Conservation (phyloP, 768 basidiomycete species). For the Boletellus ananas region DNA sequence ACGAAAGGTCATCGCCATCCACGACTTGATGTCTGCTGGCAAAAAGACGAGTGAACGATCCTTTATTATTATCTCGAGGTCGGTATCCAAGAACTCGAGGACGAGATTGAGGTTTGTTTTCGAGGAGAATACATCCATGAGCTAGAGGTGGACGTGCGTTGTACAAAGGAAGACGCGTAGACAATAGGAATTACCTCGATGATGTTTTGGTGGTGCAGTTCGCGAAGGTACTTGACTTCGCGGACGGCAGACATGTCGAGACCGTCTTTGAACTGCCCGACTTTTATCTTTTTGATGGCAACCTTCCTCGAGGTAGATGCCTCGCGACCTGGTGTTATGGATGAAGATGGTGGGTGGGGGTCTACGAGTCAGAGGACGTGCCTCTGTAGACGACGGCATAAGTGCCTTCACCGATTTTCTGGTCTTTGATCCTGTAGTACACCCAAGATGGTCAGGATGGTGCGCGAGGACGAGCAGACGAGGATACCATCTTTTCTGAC, state of each 20-base stretch:
- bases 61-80: slow-evolving; percentile 95
- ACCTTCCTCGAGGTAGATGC: slow-evolving; percentile 74
- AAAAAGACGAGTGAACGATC: slow-evolving; percentile 90
- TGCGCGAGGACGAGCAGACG: neutral
- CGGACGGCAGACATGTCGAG: slow-evolving; percentile 98
- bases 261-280: slow-evolving; percentile 95
- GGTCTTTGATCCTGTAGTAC: slow-evolving; percentile 66
- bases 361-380: slow-evolving; percentile 25
- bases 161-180: neutral
- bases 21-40: slow-evolving; percentile 94
- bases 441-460: slow-evolving; percentile 10
- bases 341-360: neutral
- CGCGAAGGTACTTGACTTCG: slow-evolving; percentile 95
- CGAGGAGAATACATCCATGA: slow-evolving; percentile 94
- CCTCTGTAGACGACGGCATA: slow-evolving; percentile 97
- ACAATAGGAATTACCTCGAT: slow-evolving; percentile 63
- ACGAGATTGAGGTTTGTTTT: slow-evolving; percentile 97
- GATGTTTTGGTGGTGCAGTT: slow-evolving; percentile 90
- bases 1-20: slow-evolving; percentile 98
- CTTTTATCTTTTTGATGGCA: slow-evolving; percentile 98
- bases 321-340: slow-evolving; percentile 55
- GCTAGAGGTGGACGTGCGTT: slow-evolving; percentile 42
- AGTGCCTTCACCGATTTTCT: slow-evolving; percentile 86
- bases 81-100: slow-evolving; percentile 92
- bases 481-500: slow-evolving; percentile 64